Base-by-base conservation (phyloP, 306 rosid genomes). In the Betula pendula region DNA sequence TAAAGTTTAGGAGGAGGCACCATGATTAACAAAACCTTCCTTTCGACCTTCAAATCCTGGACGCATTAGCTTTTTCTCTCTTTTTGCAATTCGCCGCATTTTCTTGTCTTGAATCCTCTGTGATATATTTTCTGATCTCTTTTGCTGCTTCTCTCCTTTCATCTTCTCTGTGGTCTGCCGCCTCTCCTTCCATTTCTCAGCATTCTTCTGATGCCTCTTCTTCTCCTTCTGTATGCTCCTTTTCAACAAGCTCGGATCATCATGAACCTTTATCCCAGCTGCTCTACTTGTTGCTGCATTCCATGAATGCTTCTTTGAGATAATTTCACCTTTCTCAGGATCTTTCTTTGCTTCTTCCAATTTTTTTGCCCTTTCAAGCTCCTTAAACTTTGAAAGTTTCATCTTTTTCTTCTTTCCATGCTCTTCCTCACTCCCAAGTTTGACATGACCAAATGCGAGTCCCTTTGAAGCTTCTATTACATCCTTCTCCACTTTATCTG, bases 11-110 rank as follows among this genome's bases (percentile, higher is more conserved):
- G 49, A 45, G 49, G 49, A 45, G 4, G 49, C 49, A 45, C 16
- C 49, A 10, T 2, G 15, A 48, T 85, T 89, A 27, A 93, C 74
- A 58, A 89, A 93, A 43, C 95, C 93, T 68, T 89, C 93, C 82
- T 87, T 91, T 65, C 89, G 93, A 78, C 97, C 97, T 82, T 93
- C 97, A 76, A 91, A 91, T 22, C 98, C 97, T 1, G 96, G 97
- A 44, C 89, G 82, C 90, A 93, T 67, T 27, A 93, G 92, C 80
- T 93, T 93, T 76, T 87, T 93, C 90, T 93, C 98, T 78, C 98
- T 84, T 82, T 91, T 90, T 0, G 90, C 96, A 27, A 91, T 93
- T 62, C 74, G 84, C 10, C 87, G 81, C 89, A 63, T 81, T 83
- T 90, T 90, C 93, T 90, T 93, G 66, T 91, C 87, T 29, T 87